A percentile compares a stretch with the other conserved stretches of the same genome.
phyloP scores from a whole-genome alignment of 257 asterid genomes.

The Perilla frutescens region DNA sequence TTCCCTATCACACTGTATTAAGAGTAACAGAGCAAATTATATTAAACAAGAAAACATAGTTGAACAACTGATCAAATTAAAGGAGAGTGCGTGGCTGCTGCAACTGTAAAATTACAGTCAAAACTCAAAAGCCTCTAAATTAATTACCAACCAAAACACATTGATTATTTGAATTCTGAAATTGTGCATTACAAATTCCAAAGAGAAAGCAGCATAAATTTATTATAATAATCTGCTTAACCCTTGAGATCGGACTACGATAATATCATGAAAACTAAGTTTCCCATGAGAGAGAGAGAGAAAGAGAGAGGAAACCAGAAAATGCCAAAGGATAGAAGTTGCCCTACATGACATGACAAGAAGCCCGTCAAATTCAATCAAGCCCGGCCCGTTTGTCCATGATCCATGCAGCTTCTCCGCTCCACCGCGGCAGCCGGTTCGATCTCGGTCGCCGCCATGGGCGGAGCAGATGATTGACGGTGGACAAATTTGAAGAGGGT shows the following conservation, averaged over 20 bases:
- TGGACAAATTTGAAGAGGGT: conserved; percentile 49
- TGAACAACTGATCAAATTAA: neutral
- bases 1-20: no score
- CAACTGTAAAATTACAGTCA: conserved; percentile 9
- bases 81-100: no score
- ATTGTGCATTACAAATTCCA: conserved; percentile 13
- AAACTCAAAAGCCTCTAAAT: neutral
- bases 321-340: conserved; percentile 94
- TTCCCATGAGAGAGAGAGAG: conserved; percentile 26
- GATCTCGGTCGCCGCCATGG: conserved; percentile 28
- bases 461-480: neutral
- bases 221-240: conserved; percentile 39
- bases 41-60: neutral
- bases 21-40: no score
- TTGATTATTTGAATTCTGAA: conserved; percentile 6
- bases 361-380: conserved; percentile 42
- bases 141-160: conserved; percentile 25
- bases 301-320: conserved; percentile 18
- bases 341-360: conserved; percentile 55
- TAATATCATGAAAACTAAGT: neutral
- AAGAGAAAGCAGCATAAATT: conserved; percentile 18
- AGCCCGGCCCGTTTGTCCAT: conserved; percentile 27
- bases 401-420: conserved; percentile 38
- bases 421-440: conserved; percentile 14
- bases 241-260: conserved; percentile 31